phyloP scores from a whole-genome alignment of 352 stramenopile species.

The Pythium biforme region DNA sequence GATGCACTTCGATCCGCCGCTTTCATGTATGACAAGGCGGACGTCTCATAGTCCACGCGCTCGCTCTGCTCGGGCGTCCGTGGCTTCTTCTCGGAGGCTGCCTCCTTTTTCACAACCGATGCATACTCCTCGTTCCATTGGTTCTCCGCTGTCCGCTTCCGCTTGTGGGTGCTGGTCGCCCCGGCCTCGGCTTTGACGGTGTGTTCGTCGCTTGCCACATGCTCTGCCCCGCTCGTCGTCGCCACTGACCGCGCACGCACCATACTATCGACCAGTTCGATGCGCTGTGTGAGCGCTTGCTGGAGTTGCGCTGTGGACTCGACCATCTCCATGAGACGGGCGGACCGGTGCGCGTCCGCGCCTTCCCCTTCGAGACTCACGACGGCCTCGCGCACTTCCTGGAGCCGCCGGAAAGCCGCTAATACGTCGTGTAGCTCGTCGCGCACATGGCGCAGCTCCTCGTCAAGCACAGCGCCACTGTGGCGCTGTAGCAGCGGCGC shows the following conservation, averaged over 20 bases:
- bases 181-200: background rate
- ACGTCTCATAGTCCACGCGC: background rate
- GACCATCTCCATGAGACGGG: constrained; percentile 7
- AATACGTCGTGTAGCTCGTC: background rate
- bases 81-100: too few relatives aligned
- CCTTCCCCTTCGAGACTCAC: constrained; percentile 9
- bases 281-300: background rate
- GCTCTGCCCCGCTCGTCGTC: background rate
- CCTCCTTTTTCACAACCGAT: background rate
- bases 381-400: constrained; percentile 20
- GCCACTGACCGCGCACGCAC: background rate
- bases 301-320: constrained; percentile 1
- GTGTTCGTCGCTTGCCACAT: background rate
- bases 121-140: background rate
- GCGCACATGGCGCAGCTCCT: constrained; percentile 10
- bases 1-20: background rate
- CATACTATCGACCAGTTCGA: background rate
- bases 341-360: background rate
- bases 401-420: constrained; percentile 3
- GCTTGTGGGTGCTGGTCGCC: background rate
- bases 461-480: constrained; percentile 7
- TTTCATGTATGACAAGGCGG: background rate
- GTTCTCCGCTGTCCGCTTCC: background rate
- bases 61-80: background rate
- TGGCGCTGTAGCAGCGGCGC: constrained; percentile 15